Base-by-base conservation (phyloP, 139 green algal genomes). In the Chlamydomonas sp. region DNA sequence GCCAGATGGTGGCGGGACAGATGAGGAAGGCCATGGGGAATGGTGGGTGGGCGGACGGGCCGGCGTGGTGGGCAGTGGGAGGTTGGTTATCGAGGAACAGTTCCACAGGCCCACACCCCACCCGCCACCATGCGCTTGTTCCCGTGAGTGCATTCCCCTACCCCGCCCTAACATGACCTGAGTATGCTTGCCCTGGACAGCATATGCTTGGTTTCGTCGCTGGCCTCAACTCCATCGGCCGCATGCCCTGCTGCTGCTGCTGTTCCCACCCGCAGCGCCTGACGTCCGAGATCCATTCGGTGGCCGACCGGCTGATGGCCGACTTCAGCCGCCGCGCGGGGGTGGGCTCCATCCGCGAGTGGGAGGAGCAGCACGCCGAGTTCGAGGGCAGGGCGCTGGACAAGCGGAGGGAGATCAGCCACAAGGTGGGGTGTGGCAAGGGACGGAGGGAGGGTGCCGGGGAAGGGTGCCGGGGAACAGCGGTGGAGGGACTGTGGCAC, bases 321-420 rank as follows among this genome's bases (percentile, higher is more conserved):
- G 86, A 93, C 78, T 98, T 98, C 92, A 93, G 81, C 83, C 82
- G 88, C 4, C 85, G 85, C 67, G 91, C 97, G 67, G 96, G 97
- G 58, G 94, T 99, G 67, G 63, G 79, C 57, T 97, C 90, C 90
- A 97, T 99, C 61, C 94, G 96, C 16, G 96, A 98, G 92, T 97
- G 96, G 63, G 95, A 99, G 94, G 95, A 98, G 89, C 93, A 91
- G 17, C 89, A 96, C 76, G 76, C 95, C 60, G 91, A 89, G 63
- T 91, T 94, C 69, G 90, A 92, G n/a, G 87, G 94, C 79, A 77
- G 89, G 72, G 14, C 86, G 63, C 80, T 81, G 7, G 83, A 93
- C 86, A 62, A 93, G 59, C 79, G 63, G 18, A n/a, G 75, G 6
- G 68, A 81, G 77, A 77, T 91, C 17, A 68, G 57, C 16, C 60